Base-by-base conservation (phyloP, 805 yeast species). In the Spathaspora girioi region DNA sequence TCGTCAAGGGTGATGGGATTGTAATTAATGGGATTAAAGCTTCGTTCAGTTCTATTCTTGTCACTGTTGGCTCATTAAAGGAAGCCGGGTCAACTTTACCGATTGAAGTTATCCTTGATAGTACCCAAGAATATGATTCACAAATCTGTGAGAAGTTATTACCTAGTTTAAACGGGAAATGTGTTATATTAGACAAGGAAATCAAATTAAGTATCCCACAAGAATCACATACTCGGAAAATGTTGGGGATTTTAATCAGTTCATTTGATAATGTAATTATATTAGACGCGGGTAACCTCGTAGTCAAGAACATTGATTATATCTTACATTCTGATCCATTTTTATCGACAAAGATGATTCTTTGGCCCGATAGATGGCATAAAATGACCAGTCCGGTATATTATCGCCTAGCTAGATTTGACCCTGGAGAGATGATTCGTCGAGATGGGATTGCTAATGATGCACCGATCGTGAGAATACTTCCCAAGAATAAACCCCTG, bases 321-420 rank as follows among this genome's bases (percentile, higher is more conserved):
- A 54, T 69, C 17, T 47, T 71, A 10, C 49, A 57, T 32, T 43
- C 63, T 12, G 63, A 61, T 32, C 63, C 67, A 7, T 70, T 57
- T 50, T 46, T 62, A 23, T 46, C 60, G 14, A 58, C 67, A 1
- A 61, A 62, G 23, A 68, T 65, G 55, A 48, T 71, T 12, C 49
- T 71, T 43, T 71, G 74, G 73, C 76, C 75, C 0, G 71, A 69
- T 50, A 52, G 63, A 38, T 68, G 71, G 71, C 70, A 65, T 32
- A 65, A 65, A 54, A 60, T 65, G 10, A 62, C 66, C 1, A 66
- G 72, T 20, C 71, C 74, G 10, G 38, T 57, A 7, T 70, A 55
- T 52, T 70, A 70, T 52, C 66, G 68, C 5, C 62, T 70, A 41
- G 67, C 70, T 6, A 56, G 71, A 23, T 52, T 69, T 38, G 56